These are phyloP conservation scores for Begonia peltatifolia DNA, from an alignment of 306 rosid species.

Conservation along the genomic window DNA sequence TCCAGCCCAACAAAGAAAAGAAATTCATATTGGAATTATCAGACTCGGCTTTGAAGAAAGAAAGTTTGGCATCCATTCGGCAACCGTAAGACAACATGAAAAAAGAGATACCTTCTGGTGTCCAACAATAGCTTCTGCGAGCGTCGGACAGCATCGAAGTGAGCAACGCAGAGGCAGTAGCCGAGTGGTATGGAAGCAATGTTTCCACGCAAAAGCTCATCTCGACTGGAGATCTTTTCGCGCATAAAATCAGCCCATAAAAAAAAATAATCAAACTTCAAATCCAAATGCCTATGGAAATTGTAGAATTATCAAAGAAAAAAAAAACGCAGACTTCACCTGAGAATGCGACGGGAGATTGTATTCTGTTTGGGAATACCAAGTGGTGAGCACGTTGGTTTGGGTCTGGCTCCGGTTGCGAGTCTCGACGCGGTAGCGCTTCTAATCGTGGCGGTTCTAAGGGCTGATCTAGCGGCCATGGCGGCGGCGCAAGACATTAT, in stretches of 20 bases:
- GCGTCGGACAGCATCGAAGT: conserved; percentile 80
- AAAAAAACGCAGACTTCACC: conserved; percentile 16
- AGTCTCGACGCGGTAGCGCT: conserved; percentile 18
- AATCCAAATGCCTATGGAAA: background rate
- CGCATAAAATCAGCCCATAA: background rate
- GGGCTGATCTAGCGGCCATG: conserved; percentile 57
- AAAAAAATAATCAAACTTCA: background rate
- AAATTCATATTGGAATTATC: too few species aligned
- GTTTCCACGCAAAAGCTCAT: conserved; percentile 70
- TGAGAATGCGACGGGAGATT: conserved; percentile 42
- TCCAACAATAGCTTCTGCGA: conserved; percentile 63
- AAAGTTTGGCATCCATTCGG: too few species aligned
- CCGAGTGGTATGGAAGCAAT: conserved; percentile 79
- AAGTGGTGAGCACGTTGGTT: conserved; percentile 31
- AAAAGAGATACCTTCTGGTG: conserved; percentile 50
- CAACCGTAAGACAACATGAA: background rate
- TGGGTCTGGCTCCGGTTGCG: conserved; percentile 31
- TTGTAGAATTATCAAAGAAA: background rate
- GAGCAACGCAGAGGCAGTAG: conserved; percentile 86
- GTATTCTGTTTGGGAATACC: conserved; percentile 38
- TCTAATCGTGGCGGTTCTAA: conserved; percentile 53
- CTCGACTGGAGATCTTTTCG: conserved; percentile 55
- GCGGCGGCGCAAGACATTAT: conserved; percentile 51
- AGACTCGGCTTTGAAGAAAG: too few species aligned
- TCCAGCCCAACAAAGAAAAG: too few species aligned